Evolutionary conservation across 257 asterid genomes (phyloP).

Genomic region (Cinchona pubescens): DNA sequence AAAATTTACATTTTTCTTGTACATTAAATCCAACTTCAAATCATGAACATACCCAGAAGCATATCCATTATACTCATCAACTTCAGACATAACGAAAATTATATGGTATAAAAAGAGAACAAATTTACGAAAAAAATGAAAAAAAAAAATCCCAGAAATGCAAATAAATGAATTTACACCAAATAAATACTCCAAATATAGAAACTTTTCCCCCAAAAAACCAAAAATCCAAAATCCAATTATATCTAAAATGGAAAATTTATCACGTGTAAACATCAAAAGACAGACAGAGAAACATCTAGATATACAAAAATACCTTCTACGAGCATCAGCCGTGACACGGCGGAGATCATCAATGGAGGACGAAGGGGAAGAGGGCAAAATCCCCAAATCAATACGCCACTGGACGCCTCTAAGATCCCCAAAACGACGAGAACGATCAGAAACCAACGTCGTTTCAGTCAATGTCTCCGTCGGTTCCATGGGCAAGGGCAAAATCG

Average conservation of each 20-base stretch:
- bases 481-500: conserved; percentile 11
- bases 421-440: conserved; percentile 38
- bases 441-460: conserved; percentile 35
- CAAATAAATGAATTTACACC: conserved; percentile 5
- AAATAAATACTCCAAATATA: not conserved
- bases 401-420: conserved; percentile 87
- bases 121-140: not conserved
- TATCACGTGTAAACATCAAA: not conserved
- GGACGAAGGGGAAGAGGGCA: conserved; percentile 64
- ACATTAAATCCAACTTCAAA: conserved; percentile 4
- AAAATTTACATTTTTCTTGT: not conserved
- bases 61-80: not conserved
- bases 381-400: conserved; percentile 93
- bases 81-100: not conserved
- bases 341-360: conserved; percentile 83
- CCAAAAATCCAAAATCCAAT: not conserved
- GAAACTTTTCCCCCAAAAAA: not conserved
- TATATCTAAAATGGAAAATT: not conserved
- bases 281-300: not conserved
- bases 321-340: conserved; percentile 81
- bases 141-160: not conserved
- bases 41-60: not conserved
- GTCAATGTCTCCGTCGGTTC: conserved; percentile 25
- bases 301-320: conserved; percentile 57
- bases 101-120: no score